Percentiles rank a stretch among this genome's conserved stretches.
phyloP scores from a whole-genome alignment of 306 rosid species.

The Mimosa pudica region DNA sequence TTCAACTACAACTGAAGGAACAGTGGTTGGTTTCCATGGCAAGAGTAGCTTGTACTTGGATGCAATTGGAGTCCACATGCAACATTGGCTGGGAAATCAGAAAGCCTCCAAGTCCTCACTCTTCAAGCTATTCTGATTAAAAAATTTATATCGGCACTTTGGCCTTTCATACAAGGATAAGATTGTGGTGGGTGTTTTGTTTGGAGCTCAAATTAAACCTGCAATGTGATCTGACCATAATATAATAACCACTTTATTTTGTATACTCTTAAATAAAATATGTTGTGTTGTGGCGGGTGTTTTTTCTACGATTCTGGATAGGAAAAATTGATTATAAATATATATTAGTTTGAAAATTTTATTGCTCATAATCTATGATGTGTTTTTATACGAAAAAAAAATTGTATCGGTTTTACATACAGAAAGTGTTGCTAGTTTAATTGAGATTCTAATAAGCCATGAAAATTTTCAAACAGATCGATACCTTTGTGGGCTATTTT shows the following conservation, averaged over 20 bases:
- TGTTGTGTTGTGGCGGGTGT: conserved; percentile 5
- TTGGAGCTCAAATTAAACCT: no score
- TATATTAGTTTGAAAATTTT: no score
- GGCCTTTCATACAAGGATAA: conserved; percentile 5
- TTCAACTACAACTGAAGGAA: conserved; percentile 84
- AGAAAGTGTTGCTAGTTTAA: no score
- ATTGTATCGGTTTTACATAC: no score
- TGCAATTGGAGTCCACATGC: conserved; percentile 95
- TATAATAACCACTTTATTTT: neutral
- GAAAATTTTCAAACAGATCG: no score
- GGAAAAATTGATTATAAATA: no score
- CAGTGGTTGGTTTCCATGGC: conserved; percentile 89
- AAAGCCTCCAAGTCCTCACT: conserved; percentile 50
- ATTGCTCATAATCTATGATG: no score
- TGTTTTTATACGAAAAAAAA: no score
- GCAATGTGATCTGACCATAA: neutral
- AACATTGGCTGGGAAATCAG: conserved; percentile 91
- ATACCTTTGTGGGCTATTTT: no score
- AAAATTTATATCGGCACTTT: neutral
- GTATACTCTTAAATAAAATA: neutral
- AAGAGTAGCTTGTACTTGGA: conserved; percentile 84
- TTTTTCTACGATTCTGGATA: neutral
- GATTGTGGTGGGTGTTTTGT: no score
- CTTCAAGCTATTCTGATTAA: conserved; percentile 62
- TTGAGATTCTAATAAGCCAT: no score